Conservation (phyloP, 371 early-diverging fungal genomes). For the Mucor lusitanicus region DNA sequence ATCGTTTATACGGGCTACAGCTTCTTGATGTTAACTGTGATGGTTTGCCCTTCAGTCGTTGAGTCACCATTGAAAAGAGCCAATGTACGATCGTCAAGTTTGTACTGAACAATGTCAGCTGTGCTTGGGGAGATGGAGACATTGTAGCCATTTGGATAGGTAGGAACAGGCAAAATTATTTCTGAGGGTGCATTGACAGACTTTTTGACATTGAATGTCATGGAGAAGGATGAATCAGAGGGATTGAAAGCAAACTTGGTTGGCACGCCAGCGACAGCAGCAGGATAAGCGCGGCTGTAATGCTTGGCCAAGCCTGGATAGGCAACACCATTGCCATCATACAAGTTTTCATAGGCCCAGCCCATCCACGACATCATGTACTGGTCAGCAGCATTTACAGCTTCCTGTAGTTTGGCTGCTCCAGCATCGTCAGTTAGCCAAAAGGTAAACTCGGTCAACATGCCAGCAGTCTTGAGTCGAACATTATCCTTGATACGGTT, state of each 20-base stretch:
- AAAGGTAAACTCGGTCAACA: slow-evolving; percentile 46
- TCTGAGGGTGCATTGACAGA: slow-evolving; percentile 20
- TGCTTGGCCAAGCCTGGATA: slow-evolving; percentile 27
- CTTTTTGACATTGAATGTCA: slow-evolving; percentile 10
- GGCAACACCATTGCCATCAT: slow-evolving; percentile 18
- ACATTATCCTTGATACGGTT: slow-evolving; percentile 40
- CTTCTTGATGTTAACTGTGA: slow-evolving; percentile 15
- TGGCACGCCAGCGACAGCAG: slow-evolving; percentile 39
- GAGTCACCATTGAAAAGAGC: slow-evolving; percentile 11
- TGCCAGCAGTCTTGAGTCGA: slow-evolving; percentile 36
- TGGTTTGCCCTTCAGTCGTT: slow-evolving; percentile 8
- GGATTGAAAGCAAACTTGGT: slow-evolving; percentile 14
- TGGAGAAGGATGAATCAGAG: slow-evolving; percentile 10
- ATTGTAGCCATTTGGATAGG: slow-evolving; percentile 24
- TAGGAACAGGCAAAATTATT: slow-evolving; percentile 13
- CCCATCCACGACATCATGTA: slow-evolving; percentile 51
- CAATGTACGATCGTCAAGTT: slow-evolving; percentile 15
- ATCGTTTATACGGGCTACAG: background rate
- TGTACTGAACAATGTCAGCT: slow-evolving; percentile 4
- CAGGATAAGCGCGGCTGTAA: slow-evolving; percentile 44
- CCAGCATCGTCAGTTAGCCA: slow-evolving; percentile 32
- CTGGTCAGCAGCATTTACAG: slow-evolving; percentile 27
- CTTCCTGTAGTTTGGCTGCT: slow-evolving; percentile 11
- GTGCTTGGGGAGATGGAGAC: slow-evolving; percentile 11
- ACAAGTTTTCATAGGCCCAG: slow-evolving; percentile 49